Percentiles rank a stretch among this genome's conserved stretches.
Evolutionary conservation across 257 asterid species (phyloP).

Genomic region (Solanum neorickii): DNA sequence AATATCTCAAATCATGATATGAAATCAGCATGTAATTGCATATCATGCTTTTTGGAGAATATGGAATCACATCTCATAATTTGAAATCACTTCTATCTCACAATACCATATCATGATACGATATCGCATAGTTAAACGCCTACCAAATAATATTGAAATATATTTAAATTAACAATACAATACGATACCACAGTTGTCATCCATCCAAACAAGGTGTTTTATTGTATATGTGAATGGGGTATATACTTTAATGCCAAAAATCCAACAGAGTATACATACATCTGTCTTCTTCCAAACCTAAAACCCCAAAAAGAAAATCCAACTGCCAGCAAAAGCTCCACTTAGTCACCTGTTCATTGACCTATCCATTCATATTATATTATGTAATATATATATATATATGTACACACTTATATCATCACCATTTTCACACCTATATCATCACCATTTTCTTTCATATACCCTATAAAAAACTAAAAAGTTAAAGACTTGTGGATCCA

Average conservation of each 20-base stretch:
- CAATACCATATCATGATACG: too few relatives aligned
- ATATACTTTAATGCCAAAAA: background rate
- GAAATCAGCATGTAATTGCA: too few relatives aligned
- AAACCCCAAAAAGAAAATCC: background rate
- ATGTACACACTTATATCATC: background rate
- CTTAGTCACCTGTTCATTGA: background rate
- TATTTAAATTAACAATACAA: too few relatives aligned
- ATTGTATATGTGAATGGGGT: background rate
- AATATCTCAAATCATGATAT: too few relatives aligned
- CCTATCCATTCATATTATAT: background rate
- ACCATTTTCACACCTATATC: background rate
- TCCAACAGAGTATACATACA: background rate
- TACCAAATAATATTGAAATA: too few relatives aligned
- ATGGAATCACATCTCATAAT: too few relatives aligned
- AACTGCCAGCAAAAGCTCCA: background rate
- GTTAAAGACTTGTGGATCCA: background rate
- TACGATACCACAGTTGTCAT: too few relatives aligned
- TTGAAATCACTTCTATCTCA: too few relatives aligned
- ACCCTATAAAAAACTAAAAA: background rate
- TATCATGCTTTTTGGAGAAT: too few relatives aligned
- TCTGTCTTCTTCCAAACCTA: background rate
- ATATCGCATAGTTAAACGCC: accelerated
- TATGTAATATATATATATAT: background rate
- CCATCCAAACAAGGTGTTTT: background rate
- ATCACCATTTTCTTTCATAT: background rate